Evolutionary conservation across 2,329 filamentous ascomycete genomes (phyloP).

Genomic region (Cladosporium sp.): DNA sequence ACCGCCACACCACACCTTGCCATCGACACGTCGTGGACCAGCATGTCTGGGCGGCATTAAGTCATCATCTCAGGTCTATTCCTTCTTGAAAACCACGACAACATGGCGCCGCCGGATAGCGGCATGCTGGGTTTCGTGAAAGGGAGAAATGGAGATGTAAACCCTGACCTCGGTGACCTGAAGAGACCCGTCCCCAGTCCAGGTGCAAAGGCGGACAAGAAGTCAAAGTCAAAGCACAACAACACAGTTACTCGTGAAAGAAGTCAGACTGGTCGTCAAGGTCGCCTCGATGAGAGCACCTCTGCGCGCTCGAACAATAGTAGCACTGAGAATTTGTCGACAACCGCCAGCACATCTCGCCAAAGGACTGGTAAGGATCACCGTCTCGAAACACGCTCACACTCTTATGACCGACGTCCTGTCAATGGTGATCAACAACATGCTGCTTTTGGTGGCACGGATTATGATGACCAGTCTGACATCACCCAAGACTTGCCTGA

Average conservation of each 20-base stretch:
- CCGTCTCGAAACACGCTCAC: not conserved
- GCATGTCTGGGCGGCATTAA: conserved; percentile 9
- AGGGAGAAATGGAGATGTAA: not conserved
- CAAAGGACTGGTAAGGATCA: not conserved
- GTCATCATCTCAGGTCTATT: not conserved
- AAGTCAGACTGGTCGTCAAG: not conserved
- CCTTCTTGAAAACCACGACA: not conserved
- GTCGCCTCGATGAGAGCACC: not conserved
- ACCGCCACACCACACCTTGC: not conserved
- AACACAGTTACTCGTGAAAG: not conserved
- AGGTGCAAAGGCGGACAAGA: not conserved
- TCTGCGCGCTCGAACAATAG: not conserved
- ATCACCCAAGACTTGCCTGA: not conserved
- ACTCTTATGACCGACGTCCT: not conserved
- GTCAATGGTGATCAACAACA: not conserved
- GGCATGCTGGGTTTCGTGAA: not conserved
- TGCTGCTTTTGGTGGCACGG: not conserved
- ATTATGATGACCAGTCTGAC: not conserved
- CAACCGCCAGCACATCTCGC: conserved; percentile 7
- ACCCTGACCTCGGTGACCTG: not conserved
- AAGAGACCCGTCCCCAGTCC: not conserved
- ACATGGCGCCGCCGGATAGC: not conserved
- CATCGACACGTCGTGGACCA: not conserved
- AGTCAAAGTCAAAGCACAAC: not conserved
- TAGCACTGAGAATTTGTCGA: conserved; percentile 3